Percentiles rank a stretch among this genome's conserved stretches.
Evolutionary conservation across 2,329 filamentous ascomycete genomes (phyloP).

Genomic region (Neopestalotiopsis rosae): DNA sequence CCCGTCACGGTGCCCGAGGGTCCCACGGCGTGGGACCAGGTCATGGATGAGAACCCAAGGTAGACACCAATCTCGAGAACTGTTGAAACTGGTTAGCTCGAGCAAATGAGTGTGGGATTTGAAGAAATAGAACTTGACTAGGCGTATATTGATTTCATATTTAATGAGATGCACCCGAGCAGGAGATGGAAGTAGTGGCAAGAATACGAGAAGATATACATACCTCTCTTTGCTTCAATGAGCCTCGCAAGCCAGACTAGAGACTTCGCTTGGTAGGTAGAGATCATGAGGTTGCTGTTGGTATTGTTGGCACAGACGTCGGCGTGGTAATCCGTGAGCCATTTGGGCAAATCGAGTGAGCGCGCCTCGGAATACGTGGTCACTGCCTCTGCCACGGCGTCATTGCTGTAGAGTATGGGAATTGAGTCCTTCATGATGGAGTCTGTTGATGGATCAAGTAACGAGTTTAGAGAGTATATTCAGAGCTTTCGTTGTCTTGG

Average conservation of each 20-base stretch:
- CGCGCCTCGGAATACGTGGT: constrained; percentile 35
- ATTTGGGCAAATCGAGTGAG: constrained; percentile 35
- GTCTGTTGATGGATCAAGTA: background rate
- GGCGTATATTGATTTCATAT: background rate
- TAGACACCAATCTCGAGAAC: constrained; percentile 57
- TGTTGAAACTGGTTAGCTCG: constrained; percentile 23
- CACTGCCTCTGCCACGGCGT: constrained; percentile 31
- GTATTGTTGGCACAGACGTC: constrained; percentile 20
- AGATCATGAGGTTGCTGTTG: constrained; percentile 43
- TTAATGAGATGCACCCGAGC: background rate
- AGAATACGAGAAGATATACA: constrained; percentile 11
- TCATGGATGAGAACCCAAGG: constrained; percentile 53
- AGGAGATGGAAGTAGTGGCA: background rate
- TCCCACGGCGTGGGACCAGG: constrained; percentile 53
- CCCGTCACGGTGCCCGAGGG: constrained; percentile 46
- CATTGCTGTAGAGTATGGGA: constrained; percentile 36
- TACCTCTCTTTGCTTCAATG: constrained; percentile 47
- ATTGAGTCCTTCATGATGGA: constrained; percentile 30
- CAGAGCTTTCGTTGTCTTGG: background rate
- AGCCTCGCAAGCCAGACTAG: constrained; percentile 47
- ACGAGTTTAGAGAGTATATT: background rate
- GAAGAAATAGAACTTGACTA: background rate
- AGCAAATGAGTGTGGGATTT: background rate
- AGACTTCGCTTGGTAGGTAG: constrained; percentile 46
- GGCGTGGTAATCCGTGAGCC: constrained; percentile 35